Evolutionary conservation across 2,329 filamentous ascomycete genomes (phyloP).

Genomic region (Beauveria pseudobassiana): DNA sequence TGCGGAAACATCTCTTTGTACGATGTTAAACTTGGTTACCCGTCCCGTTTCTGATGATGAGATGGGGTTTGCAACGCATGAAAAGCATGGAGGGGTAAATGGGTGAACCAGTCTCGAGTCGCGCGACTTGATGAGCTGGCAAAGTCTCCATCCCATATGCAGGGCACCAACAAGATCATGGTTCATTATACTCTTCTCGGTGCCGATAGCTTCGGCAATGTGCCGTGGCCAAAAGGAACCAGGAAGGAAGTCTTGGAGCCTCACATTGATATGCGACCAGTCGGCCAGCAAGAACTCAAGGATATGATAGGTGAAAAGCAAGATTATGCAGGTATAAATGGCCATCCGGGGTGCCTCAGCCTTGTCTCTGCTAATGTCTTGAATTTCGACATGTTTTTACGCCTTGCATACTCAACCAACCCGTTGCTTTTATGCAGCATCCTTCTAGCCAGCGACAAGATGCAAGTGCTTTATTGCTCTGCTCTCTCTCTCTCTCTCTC

Average conservation of each 20-base stretch:
- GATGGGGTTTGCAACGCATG: too few species aligned
- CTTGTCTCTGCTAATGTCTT: constrained; percentile 5
- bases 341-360: background rate
- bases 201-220: background rate
- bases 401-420: background rate
- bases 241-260: background rate
- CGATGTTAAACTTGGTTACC: too few species aligned
- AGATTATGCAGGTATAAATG: background rate
- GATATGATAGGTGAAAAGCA: too few species aligned
- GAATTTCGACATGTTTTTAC: background rate
- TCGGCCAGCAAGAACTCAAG: background rate
- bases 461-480: background rate
- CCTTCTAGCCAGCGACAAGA: background rate
- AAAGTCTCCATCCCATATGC: background rate
- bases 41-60: too few species aligned
- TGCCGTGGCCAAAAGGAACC: background rate
- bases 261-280: background rate
- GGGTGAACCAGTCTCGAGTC: background rate
- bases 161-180: background rate
- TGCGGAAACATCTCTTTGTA: too few species aligned
- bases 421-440: background rate
- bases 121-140: background rate
- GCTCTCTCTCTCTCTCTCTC: too few species aligned
- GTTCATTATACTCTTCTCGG: background rate
- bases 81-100: background rate